Base-by-base conservation (phyloP, 306 rosid genomes). In the Ziziphus jujuba region DNA sequence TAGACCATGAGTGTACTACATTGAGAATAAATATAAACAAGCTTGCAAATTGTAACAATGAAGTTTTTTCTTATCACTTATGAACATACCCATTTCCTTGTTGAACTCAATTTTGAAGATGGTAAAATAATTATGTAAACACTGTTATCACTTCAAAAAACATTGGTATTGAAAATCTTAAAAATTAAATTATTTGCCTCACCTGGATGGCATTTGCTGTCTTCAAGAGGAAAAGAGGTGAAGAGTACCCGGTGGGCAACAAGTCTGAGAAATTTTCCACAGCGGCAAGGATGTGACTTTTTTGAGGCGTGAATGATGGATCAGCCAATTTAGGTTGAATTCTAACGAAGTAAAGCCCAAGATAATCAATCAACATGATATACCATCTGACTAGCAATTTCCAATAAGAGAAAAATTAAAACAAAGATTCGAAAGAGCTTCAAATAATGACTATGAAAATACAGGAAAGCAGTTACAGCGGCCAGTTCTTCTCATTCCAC, bases 141-240 rank as follows among this genome's bases (percentile, higher is more conserved):
- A 15, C 9, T 20, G 1, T 5, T 19, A 1, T 49, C 22, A 3
- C 43, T 36, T 36, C 9, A 49, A 15, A 19, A 14, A 14, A 6
- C n/a, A 49, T 49, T n/a, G 54, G 54, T 49, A 17, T 10, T 14
- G 54, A 49, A 7, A 48, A 48, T 17, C 54, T 49, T 0, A 49
- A 49, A 49, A 15, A 7, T 3, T 49, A 49, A 48, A 49, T 49
- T 5, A 51, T n/a, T 48, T 31, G 56, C 67, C 80, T 84, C 79
- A 90, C 99, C 97, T 88, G 96, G 67, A 93, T 83, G 75, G 79
- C 87, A 79, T 85, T 80, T 66, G 84, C 88, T 13, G 97, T 90
- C 87, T 66, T 81, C 88, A 93, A 62, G 68, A 92, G 89, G 85
- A 93, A 84, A 65, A 90, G 99, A 21, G 96, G 97, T 49, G 99